Conservation (phyloP, 2,329 filamentous ascomycete species). For the Helminthosporium solani region DNA sequence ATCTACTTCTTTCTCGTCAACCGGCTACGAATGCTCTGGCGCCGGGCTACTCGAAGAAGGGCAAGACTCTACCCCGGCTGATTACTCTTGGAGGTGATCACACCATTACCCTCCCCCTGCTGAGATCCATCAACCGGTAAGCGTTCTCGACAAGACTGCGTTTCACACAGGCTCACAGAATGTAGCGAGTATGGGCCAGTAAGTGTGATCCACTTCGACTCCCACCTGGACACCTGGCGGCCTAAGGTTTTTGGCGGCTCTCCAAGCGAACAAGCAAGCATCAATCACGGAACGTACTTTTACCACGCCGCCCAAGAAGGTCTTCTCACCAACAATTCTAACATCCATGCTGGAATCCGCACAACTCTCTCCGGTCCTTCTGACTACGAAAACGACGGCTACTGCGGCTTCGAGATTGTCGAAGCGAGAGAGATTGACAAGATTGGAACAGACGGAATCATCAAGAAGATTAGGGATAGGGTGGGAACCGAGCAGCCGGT, state of each 20-base stretch:
- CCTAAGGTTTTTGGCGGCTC: slow-evolving; percentile 86
- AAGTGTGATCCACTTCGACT: slow-evolving; percentile 65
- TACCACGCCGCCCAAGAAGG: slow-evolving; percentile 79
- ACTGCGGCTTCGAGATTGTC: slow-evolving; percentile 80
- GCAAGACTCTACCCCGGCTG: slow-evolving; percentile 74
- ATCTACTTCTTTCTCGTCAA: slow-evolving; percentile 68
- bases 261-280: slow-evolving; percentile 70
- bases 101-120: slow-evolving; percentile 60
- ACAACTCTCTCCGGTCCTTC: slow-evolving; percentile 76
- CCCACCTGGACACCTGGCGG: slow-evolving; percentile 59
- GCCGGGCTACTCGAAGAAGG: slow-evolving; percentile 67
- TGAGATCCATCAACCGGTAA: slow-evolving; percentile 58
- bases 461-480: slow-evolving; percentile 72
- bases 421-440: slow-evolving; percentile 72
- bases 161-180: neutral
- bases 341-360: slow-evolving; percentile 84
- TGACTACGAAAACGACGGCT: slow-evolving; percentile 83
- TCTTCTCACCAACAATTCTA: slow-evolving; percentile 75
- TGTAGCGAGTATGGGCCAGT: slow-evolving; percentile 65
- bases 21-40: slow-evolving; percentile 69
- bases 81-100: slow-evolving; percentile 70
- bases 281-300: slow-evolving; percentile 91
- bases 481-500: slow-evolving; percentile 75
- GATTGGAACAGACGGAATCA: slow-evolving; percentile 71
- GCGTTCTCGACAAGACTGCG: neutral